phyloP scores from a whole-genome alignment of 169 alveolate species.

The Perkinsus marinus region DNA sequence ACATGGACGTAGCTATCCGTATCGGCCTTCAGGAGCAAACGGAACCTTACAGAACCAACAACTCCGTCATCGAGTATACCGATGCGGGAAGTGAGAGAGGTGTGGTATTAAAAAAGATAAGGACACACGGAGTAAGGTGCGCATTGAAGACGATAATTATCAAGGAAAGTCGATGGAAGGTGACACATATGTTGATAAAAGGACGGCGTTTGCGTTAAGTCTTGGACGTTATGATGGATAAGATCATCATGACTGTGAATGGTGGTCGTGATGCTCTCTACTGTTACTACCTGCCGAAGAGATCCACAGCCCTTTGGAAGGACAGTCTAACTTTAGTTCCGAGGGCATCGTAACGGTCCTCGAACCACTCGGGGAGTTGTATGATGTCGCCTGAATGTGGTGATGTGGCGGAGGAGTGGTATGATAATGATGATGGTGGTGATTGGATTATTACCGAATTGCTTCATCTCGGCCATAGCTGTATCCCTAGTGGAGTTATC shows the following conservation, averaged over 20 bases:
- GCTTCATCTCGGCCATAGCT: not conserved
- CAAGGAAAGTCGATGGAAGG: no score
- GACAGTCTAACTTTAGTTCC: not conserved
- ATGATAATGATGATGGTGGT: not conserved
- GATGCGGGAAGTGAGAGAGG: no score
- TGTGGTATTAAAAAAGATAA: no score
- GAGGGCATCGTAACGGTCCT: not conserved
- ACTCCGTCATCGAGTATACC: no score
- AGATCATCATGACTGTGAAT: no score
- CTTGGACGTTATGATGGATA: no score
- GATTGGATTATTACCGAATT: not conserved
- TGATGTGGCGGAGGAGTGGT: not conserved
- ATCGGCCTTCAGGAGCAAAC: not conserved
- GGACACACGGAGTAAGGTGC: no score
- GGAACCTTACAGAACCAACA: no score
- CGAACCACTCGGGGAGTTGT: not conserved
- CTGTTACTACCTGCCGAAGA: not conserved
- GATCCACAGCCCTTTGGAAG: not conserved
- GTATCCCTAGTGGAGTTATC: not conserved
- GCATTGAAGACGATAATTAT: no score
- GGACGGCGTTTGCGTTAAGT: no score
- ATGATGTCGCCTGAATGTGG: not conserved
- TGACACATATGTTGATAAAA: no score
- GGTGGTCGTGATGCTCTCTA: no score
- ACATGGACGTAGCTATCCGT: not conserved